Conservation (phyloP, 2,329 filamentous ascomycete genomes). For the Xylariaceae sp. region DNA sequence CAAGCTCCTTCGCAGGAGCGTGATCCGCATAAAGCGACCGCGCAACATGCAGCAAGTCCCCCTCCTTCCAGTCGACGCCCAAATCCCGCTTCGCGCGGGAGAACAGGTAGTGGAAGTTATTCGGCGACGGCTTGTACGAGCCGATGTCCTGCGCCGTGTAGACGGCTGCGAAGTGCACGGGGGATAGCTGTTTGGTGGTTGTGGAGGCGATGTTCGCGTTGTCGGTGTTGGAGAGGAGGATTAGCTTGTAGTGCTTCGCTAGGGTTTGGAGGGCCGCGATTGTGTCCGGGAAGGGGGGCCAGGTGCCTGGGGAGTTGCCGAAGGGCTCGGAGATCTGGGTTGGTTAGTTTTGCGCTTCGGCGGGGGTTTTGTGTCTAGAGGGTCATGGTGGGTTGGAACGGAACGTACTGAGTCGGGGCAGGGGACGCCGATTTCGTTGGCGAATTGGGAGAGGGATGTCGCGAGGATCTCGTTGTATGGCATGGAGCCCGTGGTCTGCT, state of each 20-base stretch:
- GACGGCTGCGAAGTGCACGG: conserved; percentile 56
- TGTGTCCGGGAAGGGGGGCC: conserved; percentile 58
- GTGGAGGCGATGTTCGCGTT: conserved; percentile 33
- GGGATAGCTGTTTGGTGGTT: conserved; percentile 39
- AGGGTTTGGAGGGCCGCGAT: conserved; percentile 51
- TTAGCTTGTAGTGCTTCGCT: conserved; percentile 52
- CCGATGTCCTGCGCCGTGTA: conserved; percentile 72
- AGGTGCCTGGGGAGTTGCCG: conserved; percentile 49
- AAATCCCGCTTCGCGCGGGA: conserved; percentile 50
- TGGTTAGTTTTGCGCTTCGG: neutral
- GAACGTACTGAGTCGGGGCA: conserved; percentile 27
- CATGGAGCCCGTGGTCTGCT: conserved; percentile 53
- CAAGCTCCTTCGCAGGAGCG: conserved; percentile 59
- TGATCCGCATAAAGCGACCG: conserved; percentile 68
- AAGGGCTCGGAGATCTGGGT: conserved; percentile 44
- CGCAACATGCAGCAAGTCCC: conserved; percentile 64
- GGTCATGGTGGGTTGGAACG: neutral
- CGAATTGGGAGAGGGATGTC: conserved; percentile 45
- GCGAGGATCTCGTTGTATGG: conserved; percentile 60
- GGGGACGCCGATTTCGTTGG: conserved; percentile 40
- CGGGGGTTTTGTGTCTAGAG: neutral
- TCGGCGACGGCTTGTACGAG: conserved; percentile 64
- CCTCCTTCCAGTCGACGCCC: conserved; percentile 47
- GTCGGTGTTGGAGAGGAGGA: conserved; percentile 53
- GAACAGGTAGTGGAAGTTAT: conserved; percentile 67